Percentiles rank a stretch among this genome's conserved stretches.
Conservation (phyloP, 495 filamentous ascomycete species). For the Tuber umbilicatum region DNA sequence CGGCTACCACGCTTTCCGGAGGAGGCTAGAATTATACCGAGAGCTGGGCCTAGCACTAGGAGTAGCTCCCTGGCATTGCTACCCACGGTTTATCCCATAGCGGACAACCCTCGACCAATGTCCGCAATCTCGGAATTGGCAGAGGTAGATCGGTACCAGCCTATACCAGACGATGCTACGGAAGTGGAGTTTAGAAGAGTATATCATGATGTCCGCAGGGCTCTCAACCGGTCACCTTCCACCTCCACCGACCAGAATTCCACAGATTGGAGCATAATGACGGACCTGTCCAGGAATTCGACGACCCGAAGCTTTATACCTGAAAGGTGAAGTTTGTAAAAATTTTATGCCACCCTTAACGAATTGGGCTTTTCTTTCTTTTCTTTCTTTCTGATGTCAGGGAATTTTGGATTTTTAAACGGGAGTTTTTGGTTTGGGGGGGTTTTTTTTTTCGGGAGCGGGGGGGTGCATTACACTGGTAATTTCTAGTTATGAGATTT, state of each 20-base stretch:
- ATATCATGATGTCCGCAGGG: not conserved
- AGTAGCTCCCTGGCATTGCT: not conserved
- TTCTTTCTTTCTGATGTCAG: not conserved
- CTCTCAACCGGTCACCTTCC: not conserved
- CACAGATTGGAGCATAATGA: not conserved
- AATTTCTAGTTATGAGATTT: not conserved
- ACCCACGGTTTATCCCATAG: not conserved
- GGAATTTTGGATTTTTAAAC: not conserved
- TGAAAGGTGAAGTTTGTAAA: not conserved
- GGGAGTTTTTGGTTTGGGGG: not conserved
- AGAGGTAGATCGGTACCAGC: not conserved
- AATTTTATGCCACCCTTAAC: not conserved
- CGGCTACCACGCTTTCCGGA: not conserved
- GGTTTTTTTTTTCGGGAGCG: not conserved
- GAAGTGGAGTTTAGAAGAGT: not conserved
- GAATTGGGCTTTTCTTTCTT: not conserved
- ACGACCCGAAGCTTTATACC: not conserved
- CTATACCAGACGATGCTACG: not conserved
- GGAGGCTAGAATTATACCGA: not conserved
- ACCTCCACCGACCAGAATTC: constrained; percentile 4
- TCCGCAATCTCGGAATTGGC: not conserved
- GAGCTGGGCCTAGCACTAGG: not conserved
- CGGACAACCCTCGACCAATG: not conserved
- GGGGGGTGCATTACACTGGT: not conserved
- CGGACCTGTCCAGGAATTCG: not conserved